These are phyloP conservation scores for Cyberlindnera sargentensis DNA, from an alignment of 805 yeast genomes.

Conservation along the genomic window DNA sequence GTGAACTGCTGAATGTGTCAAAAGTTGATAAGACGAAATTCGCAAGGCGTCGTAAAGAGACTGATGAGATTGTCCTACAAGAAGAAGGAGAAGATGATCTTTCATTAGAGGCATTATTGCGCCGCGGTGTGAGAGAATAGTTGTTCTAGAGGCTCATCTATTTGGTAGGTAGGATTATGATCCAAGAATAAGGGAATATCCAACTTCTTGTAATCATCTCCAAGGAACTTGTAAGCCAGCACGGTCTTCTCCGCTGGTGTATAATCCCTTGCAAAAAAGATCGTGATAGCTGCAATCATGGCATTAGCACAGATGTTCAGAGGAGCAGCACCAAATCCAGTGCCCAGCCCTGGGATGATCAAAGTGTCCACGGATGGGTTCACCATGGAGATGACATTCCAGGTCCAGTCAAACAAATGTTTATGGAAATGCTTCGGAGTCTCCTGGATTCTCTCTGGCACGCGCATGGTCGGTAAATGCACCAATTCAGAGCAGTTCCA, in stretches of 20 bases:
- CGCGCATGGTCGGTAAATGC: constrained; percentile 36
- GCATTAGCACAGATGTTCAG: constrained; percentile 26
- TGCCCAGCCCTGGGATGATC: constrained; percentile 32
- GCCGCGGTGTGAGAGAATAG: constrained; percentile 2
- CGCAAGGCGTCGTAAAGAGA: background rate
- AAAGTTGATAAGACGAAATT: constrained; percentile 12
- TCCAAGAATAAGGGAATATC: background rate
- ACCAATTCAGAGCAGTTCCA: constrained; percentile 26
- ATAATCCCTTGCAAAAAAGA: constrained; percentile 13
- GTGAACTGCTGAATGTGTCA: constrained; percentile 16
- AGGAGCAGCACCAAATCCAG: constrained; percentile 33
- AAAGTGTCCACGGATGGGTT: constrained; percentile 9
- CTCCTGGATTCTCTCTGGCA: constrained; percentile 21
- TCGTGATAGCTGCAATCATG: constrained; percentile 29
- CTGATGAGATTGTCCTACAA: background rate
- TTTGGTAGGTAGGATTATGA: background rate
- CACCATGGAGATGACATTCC: constrained; percentile 26
- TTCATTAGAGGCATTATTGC: constrained; percentile 6
- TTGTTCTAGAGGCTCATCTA: background rate
- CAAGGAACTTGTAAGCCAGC: constrained; percentile 4
- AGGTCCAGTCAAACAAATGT: constrained; percentile 31
- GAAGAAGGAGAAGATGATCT: constrained; percentile 4
- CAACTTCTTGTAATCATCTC: constrained; percentile 6
- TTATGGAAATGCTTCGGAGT: constrained; percentile 7
- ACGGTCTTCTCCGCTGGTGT: constrained; percentile 4